phyloP scores from a whole-genome alignment of 371 early-diverging fungal genomes.

The Mucor lusitanicus region DNA sequence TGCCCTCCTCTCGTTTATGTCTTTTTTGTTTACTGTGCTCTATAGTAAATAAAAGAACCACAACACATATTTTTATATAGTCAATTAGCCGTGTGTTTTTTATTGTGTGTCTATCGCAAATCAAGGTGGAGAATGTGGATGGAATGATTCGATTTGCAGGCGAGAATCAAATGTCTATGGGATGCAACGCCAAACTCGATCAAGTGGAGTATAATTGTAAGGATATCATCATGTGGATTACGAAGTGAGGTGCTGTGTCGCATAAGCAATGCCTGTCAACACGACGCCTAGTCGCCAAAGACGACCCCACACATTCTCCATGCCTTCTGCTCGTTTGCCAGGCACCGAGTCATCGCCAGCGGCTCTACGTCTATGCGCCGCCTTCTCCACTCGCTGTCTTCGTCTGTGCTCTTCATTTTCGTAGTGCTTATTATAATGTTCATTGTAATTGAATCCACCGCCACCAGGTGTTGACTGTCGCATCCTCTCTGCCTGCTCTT shows the following conservation, averaged over 20 bases:
- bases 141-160: background rate
- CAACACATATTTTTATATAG: background rate
- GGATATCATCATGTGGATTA: background rate
- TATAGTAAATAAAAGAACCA: background rate
- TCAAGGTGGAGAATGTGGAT: background rate
- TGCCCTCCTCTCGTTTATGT: background rate
- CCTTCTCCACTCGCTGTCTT: constrained; percentile 34
- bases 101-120: background rate
- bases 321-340: constrained; percentile 3
- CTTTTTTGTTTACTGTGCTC: background rate
- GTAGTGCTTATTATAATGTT: constrained; percentile 40
- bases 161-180: background rate
- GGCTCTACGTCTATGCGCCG: constrained; percentile 34
- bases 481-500: constrained; percentile 43
- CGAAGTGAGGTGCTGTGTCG: constrained; percentile 3
- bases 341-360: constrained; percentile 18
- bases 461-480: background rate
- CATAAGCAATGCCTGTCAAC: constrained; percentile 28
- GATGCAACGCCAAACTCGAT: background rate
- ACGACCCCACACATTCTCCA: constrained; percentile 17
- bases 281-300: constrained; percentile 26
- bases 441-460: constrained; percentile 24
- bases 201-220: background rate
- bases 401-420: constrained; percentile 47
- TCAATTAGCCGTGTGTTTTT: background rate